Evolutionary conservation across 805 yeast genomes (phyloP).

Genomic region (Metschnikowia lachancei): DNA sequence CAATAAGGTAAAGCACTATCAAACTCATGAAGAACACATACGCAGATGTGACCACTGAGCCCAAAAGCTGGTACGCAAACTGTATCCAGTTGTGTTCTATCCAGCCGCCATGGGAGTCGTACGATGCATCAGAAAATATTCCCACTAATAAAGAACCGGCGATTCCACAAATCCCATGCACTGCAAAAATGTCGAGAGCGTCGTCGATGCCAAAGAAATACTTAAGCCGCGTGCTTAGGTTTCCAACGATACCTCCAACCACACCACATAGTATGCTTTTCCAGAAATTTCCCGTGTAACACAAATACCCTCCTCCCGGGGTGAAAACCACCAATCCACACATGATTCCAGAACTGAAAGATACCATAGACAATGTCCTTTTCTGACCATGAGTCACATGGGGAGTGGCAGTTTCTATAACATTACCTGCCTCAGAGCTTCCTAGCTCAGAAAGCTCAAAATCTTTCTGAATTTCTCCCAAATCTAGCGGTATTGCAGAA

Average conservation of each 20-base stretch:
- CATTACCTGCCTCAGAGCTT: not conserved
- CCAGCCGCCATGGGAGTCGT: constrained; percentile 42
- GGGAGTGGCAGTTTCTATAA: not conserved
- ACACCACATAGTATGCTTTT: constrained; percentile 40
- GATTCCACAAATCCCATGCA: constrained; percentile 43
- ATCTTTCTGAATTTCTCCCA: constrained; percentile 3
- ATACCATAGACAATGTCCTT: constrained; percentile 34
- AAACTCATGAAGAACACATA: constrained; percentile 36
- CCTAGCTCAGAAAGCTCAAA: constrained; percentile 7
- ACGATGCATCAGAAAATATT: constrained; percentile 34
- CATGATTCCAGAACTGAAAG: constrained; percentile 41
- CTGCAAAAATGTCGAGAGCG: constrained; percentile 43
- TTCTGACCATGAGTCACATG: not conserved
- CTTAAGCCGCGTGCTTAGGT: constrained; percentile 40
- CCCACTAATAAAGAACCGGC: constrained; percentile 42
- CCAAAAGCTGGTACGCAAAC: constrained; percentile 40
- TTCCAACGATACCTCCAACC: constrained; percentile 36
- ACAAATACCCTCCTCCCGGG: constrained; percentile 43
- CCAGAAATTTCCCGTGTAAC: constrained; percentile 38
- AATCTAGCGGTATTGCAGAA: constrained; percentile 40
- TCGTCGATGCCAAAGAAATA: constrained; percentile 41
- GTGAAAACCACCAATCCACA: constrained; percentile 43
- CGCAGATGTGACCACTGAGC: constrained; percentile 32
- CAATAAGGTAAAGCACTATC: constrained; percentile 35
- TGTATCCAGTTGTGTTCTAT: constrained; percentile 40